Base-by-base conservation (phyloP, 116 monocot genomes). In the Trichopus zeylanicus region DNA sequence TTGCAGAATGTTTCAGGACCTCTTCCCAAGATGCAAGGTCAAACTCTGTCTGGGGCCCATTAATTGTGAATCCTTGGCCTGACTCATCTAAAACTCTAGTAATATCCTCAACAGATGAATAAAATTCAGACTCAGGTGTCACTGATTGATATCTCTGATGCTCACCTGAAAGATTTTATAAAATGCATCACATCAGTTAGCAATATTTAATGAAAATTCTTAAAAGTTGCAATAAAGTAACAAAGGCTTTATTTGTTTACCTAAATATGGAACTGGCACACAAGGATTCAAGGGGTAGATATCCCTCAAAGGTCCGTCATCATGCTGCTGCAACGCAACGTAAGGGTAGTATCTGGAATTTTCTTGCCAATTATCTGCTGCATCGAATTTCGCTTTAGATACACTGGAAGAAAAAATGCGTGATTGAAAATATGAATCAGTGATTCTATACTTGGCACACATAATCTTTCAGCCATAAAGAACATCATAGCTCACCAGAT, bases 361-460 rank as follows among this genome's bases (percentile, higher is more conserved):
- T 82, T 77, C 71, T 74, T 81, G 85, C 73, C 62, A 75, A 74
- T 74, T 80, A 93, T 94, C 82, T 86, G 93, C 82, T 85, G 93
- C 76, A 94, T 74, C 85, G 88, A 82, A 82, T 93, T 93, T 88
- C 65, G 67, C 85, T 88, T 93, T 93, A 88, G 88, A 88, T 70
- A 88, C 88, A 88, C 89, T 85, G 81, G 82, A 83, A 91, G 85
- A 84, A 87, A 73, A 57, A 68, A 25, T 86, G 80, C 74, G 68
- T 86, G 56, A 83, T 80, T 70, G 62, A 73, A 67, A 74, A 65
- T 86, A 94, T 76, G 83, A 69, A 94, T 86, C 94, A 89, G 83
- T 81, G 59, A 68, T 69, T 75, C 54, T 58, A 72, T 75, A 63
- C 16, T 60, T 16, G 48, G 30, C 68, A 68, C 42, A 58, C 20